Evolutionary conservation across 148 eudicot species (phyloP).

Genomic region (Tetragonia tetragonoides): DNA sequence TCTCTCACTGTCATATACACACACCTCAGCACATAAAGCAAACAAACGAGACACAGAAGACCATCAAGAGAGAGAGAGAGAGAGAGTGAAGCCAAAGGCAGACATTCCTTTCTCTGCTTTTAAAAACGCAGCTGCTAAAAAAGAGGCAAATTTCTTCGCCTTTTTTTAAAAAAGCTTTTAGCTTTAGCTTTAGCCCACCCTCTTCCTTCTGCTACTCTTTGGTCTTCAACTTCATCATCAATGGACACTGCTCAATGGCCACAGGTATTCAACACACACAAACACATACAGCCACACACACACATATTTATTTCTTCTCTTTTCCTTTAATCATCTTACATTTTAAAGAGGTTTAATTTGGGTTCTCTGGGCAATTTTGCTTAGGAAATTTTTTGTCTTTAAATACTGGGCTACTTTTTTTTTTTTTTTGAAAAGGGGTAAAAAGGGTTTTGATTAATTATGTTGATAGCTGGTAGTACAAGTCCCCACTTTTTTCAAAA

Average conservation of each 20-base stretch:
- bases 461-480: not conserved
- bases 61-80: conserved; percentile 16
- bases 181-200: not conserved
- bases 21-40: conserved; percentile 12
- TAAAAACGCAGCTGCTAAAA: not conserved
- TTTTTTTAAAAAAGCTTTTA: not conserved
- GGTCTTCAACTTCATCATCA: conserved; percentile 27
- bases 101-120: conserved; percentile 29
- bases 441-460: not conserved
- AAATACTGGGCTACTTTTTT: not conserved
- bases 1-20: conserved; percentile 23
- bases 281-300: not conserved
- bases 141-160: not conserved
- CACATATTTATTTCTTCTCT: not conserved
- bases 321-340: not conserved
- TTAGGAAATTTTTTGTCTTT: not conserved
- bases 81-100: not conserved
- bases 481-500: conserved; percentile 3
- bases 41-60: conserved; percentile 3
- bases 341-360: not conserved
- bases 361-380: not conserved
- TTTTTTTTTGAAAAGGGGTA: not conserved
- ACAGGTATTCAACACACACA: conserved; percentile 42
- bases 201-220: conserved; percentile 3
- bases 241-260: conserved; percentile 83